Conservation (phyloP, 169 alveolate species). For the Sarcocystis neurona region DNA sequence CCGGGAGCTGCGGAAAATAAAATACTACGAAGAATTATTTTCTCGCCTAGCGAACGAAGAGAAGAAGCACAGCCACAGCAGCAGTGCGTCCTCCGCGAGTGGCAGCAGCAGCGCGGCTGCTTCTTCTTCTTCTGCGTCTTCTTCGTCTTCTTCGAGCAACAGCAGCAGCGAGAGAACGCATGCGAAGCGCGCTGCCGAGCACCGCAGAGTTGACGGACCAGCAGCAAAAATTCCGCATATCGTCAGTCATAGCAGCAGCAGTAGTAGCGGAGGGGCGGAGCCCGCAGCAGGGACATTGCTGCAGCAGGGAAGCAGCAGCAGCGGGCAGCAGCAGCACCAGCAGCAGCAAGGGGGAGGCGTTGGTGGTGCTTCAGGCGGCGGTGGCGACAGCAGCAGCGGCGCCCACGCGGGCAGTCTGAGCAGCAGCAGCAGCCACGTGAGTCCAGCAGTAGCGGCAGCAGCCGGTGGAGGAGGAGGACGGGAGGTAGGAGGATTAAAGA, state of each 20-base stretch:
- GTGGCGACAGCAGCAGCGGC: neutral
- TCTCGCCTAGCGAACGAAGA: slow-evolving; percentile 54
- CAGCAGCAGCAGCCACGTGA: neutral
- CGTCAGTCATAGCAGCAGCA: slow-evolving; percentile 31
- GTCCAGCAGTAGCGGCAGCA: neutral
- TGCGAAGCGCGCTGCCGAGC: neutral
- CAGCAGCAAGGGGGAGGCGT: no score
- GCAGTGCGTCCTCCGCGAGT: neutral
- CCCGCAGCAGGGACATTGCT: neutral
- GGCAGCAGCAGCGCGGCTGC: slow-evolving; percentile 20
- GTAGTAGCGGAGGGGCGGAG: slow-evolving; percentile 15
- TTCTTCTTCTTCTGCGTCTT: neutral
- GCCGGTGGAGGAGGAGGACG: neutral
- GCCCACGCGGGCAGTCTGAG: neutral
- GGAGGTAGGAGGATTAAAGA: neutral
- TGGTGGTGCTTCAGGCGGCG: neutral
- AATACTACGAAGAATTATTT: slow-evolving; percentile 57
- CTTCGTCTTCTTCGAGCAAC: neutral
- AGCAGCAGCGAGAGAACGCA: neutral
- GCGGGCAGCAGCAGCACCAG: slow-evolving; percentile 9
- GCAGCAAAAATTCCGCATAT: neutral
- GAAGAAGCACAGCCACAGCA: slow-evolving; percentile 16
- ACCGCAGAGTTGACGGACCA: neutral
- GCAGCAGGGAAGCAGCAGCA: slow-evolving; percentile 15
- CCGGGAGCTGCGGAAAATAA: slow-evolving; percentile 50